Percentiles rank a stretch among this genome's conserved stretches.
phyloP scores from a whole-genome alignment of 2,329 filamentous ascomycete genomes.

The Fusarium robinianum region DNA sequence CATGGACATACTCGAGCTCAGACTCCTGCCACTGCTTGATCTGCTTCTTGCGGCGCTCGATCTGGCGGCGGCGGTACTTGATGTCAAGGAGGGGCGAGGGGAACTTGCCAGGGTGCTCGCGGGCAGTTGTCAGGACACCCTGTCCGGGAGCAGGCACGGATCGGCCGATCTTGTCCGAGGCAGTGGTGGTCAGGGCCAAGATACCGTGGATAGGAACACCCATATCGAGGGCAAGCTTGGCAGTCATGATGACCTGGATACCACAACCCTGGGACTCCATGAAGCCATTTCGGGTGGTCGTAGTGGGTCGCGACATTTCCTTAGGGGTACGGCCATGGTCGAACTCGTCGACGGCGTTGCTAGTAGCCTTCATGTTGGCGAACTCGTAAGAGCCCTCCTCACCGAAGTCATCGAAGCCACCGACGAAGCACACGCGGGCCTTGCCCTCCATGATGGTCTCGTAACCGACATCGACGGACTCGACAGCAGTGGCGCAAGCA shows the following conservation, averaged over 20 bases:
- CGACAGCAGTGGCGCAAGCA: slow-evolving; percentile 95
- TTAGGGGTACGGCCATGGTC: slow-evolving; percentile 91
- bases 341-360: slow-evolving; percentile 96
- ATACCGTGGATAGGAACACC: slow-evolving; percentile 97
- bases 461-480: slow-evolving; percentile 96
- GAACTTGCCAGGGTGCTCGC: slow-evolving; percentile 89
- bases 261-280: slow-evolving; percentile 99
- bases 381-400: slow-evolving; percentile 99
- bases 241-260: slow-evolving; percentile 98
- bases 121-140: slow-evolving; percentile 93
- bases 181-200: slow-evolving; percentile 89
- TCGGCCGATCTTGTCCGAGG: slow-evolving; percentile 98
- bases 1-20: slow-evolving; percentile 88
- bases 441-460: slow-evolving; percentile 99
- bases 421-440: slow-evolving; percentile 94
- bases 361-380: slow-evolving; percentile 99
- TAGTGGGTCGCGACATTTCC: slow-evolving; percentile 98
- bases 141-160: slow-evolving; percentile 96
- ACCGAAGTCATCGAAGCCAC: slow-evolving; percentile 98
- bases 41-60: slow-evolving; percentile 90
- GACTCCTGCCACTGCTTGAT: slow-evolving; percentile 97
- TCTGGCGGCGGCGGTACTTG: slow-evolving; percentile 93
- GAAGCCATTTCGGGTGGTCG: slow-evolving; percentile 95
- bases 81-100: slow-evolving; percentile 95
- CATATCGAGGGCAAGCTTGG: slow-evolving; percentile 95